Conservation (phyloP, 2,329 filamentous ascomycete genomes). For the Graphiopsis chlorocephala region DNA sequence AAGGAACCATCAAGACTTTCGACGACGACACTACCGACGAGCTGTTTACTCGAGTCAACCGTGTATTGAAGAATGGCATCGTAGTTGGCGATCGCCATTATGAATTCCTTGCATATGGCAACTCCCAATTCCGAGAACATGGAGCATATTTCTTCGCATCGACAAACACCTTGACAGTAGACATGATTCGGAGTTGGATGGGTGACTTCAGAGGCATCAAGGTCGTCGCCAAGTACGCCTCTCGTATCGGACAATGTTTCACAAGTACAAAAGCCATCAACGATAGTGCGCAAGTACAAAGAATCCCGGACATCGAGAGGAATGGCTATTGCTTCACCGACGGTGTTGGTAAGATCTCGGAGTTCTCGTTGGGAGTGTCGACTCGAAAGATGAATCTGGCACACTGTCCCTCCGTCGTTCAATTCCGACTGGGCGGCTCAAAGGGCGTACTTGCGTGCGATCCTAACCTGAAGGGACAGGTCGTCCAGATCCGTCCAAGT, state of each 20-base stretch:
- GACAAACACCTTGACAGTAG: conserved; percentile 63
- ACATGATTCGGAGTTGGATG: conserved; percentile 81
- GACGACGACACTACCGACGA: conserved; percentile 37
- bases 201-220: conserved; percentile 78
- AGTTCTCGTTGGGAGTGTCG: conserved; percentile 70
- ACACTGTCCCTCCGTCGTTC: conserved; percentile 72
- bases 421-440: conserved; percentile 88
- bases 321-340: conserved; percentile 78
- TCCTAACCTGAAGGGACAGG: conserved; percentile 57
- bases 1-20: conserved; percentile 38
- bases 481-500: conserved; percentile 76
- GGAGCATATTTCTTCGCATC: conserved; percentile 91
- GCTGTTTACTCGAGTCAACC: conserved; percentile 70
- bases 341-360: conserved; percentile 89
- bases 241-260: conserved; percentile 89
- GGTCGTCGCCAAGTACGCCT: conserved; percentile 83
- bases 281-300: conserved; percentile 55
- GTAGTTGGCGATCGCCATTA: conserved; percentile 77
- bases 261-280: conserved; percentile 80
- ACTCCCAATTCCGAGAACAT: conserved; percentile 89
- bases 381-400: conserved; percentile 65
- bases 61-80: conserved; percentile 74
- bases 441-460: conserved; percentile 85
- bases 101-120: conserved; percentile 90
- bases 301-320: conserved; percentile 67